Percentiles rank a stretch among this genome's conserved stretches.
Evolutionary conservation across 164 flowering plant genomes (phyloP).

Genomic region (Liquidambar formosana): DNA sequence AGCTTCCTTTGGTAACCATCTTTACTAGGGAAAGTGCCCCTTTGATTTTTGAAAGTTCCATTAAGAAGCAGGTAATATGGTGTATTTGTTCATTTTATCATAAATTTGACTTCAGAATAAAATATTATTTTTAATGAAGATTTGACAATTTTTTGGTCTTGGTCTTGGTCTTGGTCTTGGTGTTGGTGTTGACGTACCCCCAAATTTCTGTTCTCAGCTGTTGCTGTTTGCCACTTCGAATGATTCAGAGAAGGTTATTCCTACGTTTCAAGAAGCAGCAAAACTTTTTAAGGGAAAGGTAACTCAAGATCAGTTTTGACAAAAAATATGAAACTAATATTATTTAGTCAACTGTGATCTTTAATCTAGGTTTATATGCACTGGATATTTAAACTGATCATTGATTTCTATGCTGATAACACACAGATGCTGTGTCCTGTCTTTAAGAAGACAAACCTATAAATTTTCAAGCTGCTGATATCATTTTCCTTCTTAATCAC

Average conservation of each 20-base stretch:
- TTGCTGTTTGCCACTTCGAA: conserved; percentile 76
- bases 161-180: too few relatives aligned
- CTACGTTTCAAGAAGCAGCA: conserved; percentile 76
- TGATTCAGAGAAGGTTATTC: conserved; percentile 59
- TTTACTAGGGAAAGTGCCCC: conserved; percentile 89
- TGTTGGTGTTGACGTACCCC: conserved; percentile 13
- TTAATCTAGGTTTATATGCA: background rate
- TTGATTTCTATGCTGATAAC: background rate
- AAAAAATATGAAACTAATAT: background rate
- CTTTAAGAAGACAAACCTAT: background rate
- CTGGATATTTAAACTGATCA: background rate
- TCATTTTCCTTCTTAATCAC: conserved; percentile 21
- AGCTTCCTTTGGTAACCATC: conserved; percentile 80
- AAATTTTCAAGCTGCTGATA: background rate
- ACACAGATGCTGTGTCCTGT: background rate
- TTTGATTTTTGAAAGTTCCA: conserved; percentile 69
- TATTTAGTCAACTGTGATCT: background rate
- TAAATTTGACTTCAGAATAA: background rate
- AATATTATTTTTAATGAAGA: background rate
- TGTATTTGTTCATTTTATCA: background rate
- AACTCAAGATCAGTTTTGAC: conserved; percentile 1
- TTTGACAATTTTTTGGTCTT: background rate
- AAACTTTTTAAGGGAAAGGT: conserved; percentile 95
- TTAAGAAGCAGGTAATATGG: conserved; percentile 78
- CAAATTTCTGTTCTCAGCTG: conserved; percentile 43